Evolutionary conservation across 805 yeast species (phyloP).

Genomic region (Wickerhamomyces alni): DNA sequence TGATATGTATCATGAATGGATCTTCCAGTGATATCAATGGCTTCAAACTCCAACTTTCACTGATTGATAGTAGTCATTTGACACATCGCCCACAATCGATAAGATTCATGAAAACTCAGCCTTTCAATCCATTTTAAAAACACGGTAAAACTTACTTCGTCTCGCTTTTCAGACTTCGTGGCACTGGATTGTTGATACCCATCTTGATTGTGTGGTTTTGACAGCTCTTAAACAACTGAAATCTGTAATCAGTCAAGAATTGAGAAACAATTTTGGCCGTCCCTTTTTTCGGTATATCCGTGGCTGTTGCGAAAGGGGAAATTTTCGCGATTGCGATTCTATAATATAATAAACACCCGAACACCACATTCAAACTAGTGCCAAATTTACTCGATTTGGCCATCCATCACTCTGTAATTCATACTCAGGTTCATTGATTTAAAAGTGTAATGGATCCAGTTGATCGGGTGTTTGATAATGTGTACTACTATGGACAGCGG

Average conservation of each 20-base stretch:
- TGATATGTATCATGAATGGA: no score
- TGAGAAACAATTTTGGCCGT: background rate
- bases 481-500: conserved; percentile 9
- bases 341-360: background rate
- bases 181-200: conserved; percentile 93
- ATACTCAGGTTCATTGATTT: no score
- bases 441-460: conserved; percentile 12
- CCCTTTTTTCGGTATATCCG: conserved; percentile 1
- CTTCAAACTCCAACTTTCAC: no score
- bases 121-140: no score
- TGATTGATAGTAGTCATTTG: no score
- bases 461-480: conserved; percentile 13
- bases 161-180: conserved; percentile 83
- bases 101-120: no score
- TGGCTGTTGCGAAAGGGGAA: background rate
- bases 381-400: no score
- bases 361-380: no score
- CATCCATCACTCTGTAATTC: no score
- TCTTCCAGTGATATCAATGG: no score
- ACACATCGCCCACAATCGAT: background rate
- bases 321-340: background rate
- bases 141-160: conserved; percentile 74
- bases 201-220: conserved; percentile 25
- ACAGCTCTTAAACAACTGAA: background rate
- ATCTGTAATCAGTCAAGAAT: no score